A percentile compares a stretch with the other conserved stretches of the same genome.
These are phyloP conservation scores for Marasmius oreades DNA, from an alignment of 1,284 basidiomycete genomes.

Conservation along the genomic window DNA sequence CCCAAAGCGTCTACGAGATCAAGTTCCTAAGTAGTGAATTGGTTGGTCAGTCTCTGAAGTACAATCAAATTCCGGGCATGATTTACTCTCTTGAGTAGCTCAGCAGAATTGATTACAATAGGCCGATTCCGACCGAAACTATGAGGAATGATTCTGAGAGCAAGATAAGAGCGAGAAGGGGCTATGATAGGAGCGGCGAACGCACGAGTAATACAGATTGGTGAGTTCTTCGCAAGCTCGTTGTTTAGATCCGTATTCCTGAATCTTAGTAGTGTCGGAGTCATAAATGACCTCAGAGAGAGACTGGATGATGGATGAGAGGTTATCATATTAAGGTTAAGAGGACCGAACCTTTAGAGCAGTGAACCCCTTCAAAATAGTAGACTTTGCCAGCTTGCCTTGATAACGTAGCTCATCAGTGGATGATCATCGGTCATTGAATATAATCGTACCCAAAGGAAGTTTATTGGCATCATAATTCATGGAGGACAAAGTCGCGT, in stretches of 20 bases:
- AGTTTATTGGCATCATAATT: slow-evolving; percentile 71
- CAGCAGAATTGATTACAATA: slow-evolving; percentile 37
- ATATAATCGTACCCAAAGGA: slow-evolving; percentile 44
- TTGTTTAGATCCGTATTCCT: slow-evolving; percentile 32
- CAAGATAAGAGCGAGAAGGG: background rate
- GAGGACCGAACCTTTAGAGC: slow-evolving; percentile 46
- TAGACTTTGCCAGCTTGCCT: slow-evolving; percentile 57
- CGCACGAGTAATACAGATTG: slow-evolving; percentile 57
- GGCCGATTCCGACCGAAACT: slow-evolving; percentile 54
- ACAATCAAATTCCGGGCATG: background rate
- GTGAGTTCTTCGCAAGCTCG: slow-evolving; percentile 46
- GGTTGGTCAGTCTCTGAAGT: slow-evolving; percentile 2
- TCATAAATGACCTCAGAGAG: slow-evolving; percentile 52
- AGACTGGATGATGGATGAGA: slow-evolving; percentile 26
- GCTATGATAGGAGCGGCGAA: slow-evolving; percentile 5
- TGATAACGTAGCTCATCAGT: background rate
- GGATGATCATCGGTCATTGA: slow-evolving; percentile 1
- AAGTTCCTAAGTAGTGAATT: slow-evolving; percentile 43
- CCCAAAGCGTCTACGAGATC: slow-evolving; percentile 65
- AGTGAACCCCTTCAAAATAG: slow-evolving; percentile 54
- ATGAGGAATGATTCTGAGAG: slow-evolving; percentile 57
- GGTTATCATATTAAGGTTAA: background rate
- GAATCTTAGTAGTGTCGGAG: slow-evolving; percentile 38
- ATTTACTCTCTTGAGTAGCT: slow-evolving; percentile 40
- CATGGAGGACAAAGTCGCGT: slow-evolving; percentile 59